Percentiles rank a stretch among this genome's conserved stretches.
phyloP scores from a whole-genome alignment of 1,284 basidiomycete genomes.

The Irpex sp. region DNA sequence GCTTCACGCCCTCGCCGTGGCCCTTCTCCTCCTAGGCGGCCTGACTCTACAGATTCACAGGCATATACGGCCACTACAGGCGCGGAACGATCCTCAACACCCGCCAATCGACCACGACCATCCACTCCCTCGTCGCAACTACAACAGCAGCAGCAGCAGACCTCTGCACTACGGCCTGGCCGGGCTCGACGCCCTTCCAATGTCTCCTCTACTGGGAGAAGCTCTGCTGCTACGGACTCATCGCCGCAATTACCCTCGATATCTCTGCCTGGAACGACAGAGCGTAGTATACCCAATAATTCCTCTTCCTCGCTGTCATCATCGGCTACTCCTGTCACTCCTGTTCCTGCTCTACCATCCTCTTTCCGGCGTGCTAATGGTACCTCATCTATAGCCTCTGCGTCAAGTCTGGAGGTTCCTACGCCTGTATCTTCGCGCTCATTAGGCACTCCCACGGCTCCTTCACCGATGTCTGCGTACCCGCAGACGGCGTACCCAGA shows the following conservation, averaged over 20 bases:
- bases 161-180: constrained; percentile 32
- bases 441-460: constrained; percentile 7
- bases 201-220: constrained; percentile 21
- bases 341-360: not conserved
- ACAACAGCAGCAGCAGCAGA: constrained; percentile 14
- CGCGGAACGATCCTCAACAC: constrained; percentile 10
- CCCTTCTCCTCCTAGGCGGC: constrained; percentile 15
- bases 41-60: constrained; percentile 20
- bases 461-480: constrained; percentile 24
- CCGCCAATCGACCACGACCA: constrained; percentile 14
- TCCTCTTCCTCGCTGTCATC: constrained; percentile 11
- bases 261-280: constrained; percentile 17
- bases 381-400: constrained; percentile 4
- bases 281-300: constrained; percentile 11
- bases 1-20: constrained; percentile 20
- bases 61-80: constrained; percentile 13
- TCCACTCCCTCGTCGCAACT: constrained; percentile 21
- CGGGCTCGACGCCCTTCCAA: constrained; percentile 32
- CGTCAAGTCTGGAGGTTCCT: constrained; percentile 22
- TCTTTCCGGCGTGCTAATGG: constrained; percentile 15
- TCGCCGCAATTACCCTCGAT: constrained; percentile 24
- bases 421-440: constrained; percentile 20
- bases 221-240: constrained; percentile 17
- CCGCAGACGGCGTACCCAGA: constrained; percentile 8
- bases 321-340: constrained; percentile 5